Evolutionary conservation across 495 filamentous ascomycete genomes (phyloP).

Genomic region (Penicillium argentinense): DNA sequence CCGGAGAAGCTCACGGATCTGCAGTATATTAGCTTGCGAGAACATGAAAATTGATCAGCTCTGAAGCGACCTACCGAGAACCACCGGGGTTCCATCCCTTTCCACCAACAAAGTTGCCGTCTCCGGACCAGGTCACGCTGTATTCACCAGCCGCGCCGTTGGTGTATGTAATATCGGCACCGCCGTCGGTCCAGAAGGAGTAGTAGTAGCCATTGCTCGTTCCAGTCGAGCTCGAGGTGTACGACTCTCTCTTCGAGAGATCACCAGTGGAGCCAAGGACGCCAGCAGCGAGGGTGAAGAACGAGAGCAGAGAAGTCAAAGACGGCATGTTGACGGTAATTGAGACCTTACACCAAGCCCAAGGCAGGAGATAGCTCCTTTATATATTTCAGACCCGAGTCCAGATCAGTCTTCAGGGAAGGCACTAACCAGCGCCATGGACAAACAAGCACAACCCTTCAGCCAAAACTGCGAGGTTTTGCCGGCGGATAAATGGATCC

Average conservation of each 20-base stretch:
- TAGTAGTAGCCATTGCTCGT: slow-evolving; percentile 61
- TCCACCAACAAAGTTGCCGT: slow-evolving; percentile 62
- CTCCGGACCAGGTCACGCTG: slow-evolving; percentile 49
- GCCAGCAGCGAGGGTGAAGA: not conserved
- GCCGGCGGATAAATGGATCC: slow-evolving; percentile 1
- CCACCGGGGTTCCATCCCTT: slow-evolving; percentile 61
- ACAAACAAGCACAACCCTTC: not conserved
- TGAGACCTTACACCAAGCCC: not conserved
- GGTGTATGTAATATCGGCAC: slow-evolving; percentile 52
- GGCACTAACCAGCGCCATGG: not conserved
- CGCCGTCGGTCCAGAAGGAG: slow-evolving; percentile 62
- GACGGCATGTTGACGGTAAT: not conserved
- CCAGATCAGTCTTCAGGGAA: not conserved
- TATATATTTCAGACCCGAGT: not conserved
- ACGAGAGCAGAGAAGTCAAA: not conserved
- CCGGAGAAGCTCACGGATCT: slow-evolving; percentile 57
- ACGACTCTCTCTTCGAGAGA: not conserved
- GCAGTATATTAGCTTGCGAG: not conserved
- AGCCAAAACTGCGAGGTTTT: slow-evolving; percentile 1
- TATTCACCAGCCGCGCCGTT: slow-evolving; percentile 59
- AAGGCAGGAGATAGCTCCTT: not conserved
- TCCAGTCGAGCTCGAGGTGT: slow-evolving; percentile 37
- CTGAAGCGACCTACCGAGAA: slow-evolving; percentile 29
- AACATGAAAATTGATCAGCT: not conserved
- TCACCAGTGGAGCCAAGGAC: not conserved